Evolutionary conservation across 441 rosid species (phyloP), one percentile per base, ranked within the genome.

Genomic region (Populus hybrid): DNA sequence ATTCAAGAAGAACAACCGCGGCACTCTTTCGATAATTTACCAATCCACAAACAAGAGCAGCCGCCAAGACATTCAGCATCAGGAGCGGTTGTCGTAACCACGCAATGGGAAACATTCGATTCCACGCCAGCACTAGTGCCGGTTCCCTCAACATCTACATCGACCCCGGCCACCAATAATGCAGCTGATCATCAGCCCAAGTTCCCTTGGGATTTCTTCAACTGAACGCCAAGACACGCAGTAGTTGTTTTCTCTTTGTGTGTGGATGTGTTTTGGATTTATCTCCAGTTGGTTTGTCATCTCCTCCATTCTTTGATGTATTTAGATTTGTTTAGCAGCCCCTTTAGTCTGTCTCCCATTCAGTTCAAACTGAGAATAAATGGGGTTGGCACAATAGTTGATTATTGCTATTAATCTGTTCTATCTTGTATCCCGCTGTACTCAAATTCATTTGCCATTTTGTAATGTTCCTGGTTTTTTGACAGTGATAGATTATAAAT

Each of bases 131-230:
- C 82, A 20, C 69, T 78, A 38, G 67, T 88, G 46, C 90, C 88
- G 23, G 86, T 78, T 40, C 74, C 88, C 28, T 73, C 83, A 35
- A 77, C 90, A 54, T 76, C 94, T 10, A 73, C 89, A 35, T 84
- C 85, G 3, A 10, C 75, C 11, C 10, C 85, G 2, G 57, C 80
- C 46, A 77, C 75, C 78, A 86, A 78, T 78, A 73, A 85, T 35
- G 72, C 88, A 20, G 87, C 78, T 69, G 90, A 86, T 11, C 81
- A 86, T 11, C 81, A 80, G 26, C 92, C 91, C 3, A 90, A 90
- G 86, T 93, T 95, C 85, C 88, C 90, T n/a, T 95, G 99, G 99
- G 99, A 95, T 85, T 88, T 91, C 85, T 93, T 90, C 78, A 93
- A 91, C 78, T 93, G 82, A 90, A 82, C 65, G 71, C 71, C 64